These are phyloP conservation scores for Mycogone perniciosa DNA, from an alignment of 2,329 filamentous ascomycete genomes.

Conservation along the genomic window DNA sequence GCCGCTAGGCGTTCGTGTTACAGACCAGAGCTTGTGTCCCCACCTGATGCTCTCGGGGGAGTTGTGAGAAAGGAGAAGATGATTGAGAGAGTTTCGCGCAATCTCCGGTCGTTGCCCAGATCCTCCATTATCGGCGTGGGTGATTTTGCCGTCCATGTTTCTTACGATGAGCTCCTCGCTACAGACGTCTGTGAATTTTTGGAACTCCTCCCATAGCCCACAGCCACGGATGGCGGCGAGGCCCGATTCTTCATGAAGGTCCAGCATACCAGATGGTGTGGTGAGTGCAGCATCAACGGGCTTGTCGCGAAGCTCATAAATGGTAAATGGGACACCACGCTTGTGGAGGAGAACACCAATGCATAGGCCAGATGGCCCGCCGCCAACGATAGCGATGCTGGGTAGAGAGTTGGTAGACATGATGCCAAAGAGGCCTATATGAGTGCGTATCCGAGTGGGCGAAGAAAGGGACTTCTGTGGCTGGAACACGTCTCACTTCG, in stretches of 20 bases:
- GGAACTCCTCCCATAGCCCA: conserved; percentile 39
- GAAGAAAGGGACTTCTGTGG: too few species aligned
- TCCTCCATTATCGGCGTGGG: conserved; percentile 18
- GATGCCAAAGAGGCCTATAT: neutral
- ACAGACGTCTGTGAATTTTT: conserved; percentile 27
- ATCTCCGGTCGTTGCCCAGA: conserved; percentile 31
- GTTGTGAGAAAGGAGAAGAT: conserved; percentile 28
- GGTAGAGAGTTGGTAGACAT: neutral
- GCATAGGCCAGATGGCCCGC: conserved; percentile 41
- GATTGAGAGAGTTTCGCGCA: conserved; percentile 27
- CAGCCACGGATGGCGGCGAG: conserved; percentile 38
- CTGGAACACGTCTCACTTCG: too few species aligned
- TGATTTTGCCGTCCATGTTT: conserved; percentile 23
- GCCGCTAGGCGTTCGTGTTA: neutral
- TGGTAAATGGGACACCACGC: conserved; percentile 26
- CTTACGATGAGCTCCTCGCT: conserved; percentile 14
- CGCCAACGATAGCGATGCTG: conserved; percentile 40
- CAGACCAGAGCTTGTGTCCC: conserved; percentile 29
- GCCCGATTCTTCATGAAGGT: conserved; percentile 42
- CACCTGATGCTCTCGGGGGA: conserved; percentile 31
- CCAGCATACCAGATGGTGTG: conserved; percentile 37
- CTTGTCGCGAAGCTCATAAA: conserved; percentile 30
- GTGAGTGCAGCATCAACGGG: conserved; percentile 22
- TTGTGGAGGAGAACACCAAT: conserved; percentile 40
- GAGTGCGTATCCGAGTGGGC: too few species aligned